Base-by-base conservation (phyloP, 768 basidiomycete genomes). In the Tulasnella sp. region DNA sequence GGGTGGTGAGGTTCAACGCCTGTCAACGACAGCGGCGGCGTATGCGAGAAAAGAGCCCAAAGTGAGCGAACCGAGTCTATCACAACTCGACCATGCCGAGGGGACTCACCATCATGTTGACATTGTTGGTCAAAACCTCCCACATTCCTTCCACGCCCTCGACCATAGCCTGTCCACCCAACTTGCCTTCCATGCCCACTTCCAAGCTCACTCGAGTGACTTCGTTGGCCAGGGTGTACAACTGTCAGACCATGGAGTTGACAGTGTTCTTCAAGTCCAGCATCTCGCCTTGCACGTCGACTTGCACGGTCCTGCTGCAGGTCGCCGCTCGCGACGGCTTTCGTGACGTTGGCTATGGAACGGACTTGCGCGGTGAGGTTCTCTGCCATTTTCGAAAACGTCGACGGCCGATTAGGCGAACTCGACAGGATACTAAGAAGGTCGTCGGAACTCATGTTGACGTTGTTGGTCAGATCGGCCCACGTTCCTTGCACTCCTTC, bases 291-390 rank as follows among this genome's bases (percentile, higher is more conserved):
- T 83, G 82, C 29, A 84, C 85, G 70, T 85, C 82, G 52, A 86
- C 85, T 42, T 84, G 83, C 77, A 86, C 85, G 67, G 84, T 95
- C n/a, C 85, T 95, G 93, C 9, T 92, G 94, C 82, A 99, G 86
- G 82, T 99, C 96, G 38, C 97, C 97, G 40, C 89, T 87, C 2
- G 96, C 95, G 45, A 99, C 96, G 17, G 96, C 97, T 82, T 94
- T 96, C 29, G 97, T 98, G 52, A 99, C 97, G 79, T 92, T 88
- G 0, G 95, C 93, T 80, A 96, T 96, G 70, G 92, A 93, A 76
- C 97, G 91, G 78, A 96, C 94, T 87, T 96, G 93, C 78, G 92
- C 91, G 70, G 93, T 96, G 81, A 95, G 83, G 80, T 96, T 96
- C 88, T 91, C 91, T 58, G 93, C 93, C 93, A 81, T 81, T 70